Evolutionary conservation across 106 monocot genomes (phyloP), one percentile per base, ranked within the genome.

Genomic region (Dendrobium officinale): DNA sequence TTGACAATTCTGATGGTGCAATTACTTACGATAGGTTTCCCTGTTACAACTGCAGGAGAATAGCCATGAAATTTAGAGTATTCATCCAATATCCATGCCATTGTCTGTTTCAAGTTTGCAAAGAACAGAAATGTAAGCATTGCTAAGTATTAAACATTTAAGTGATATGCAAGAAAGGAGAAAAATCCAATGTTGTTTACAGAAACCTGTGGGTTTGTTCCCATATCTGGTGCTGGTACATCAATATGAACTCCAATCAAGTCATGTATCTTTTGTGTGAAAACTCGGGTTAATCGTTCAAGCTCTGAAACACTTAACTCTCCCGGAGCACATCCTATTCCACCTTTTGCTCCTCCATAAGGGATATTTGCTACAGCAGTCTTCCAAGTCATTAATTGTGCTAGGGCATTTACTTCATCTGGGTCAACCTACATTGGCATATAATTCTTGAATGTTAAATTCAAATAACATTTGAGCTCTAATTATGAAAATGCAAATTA

Each of bases 221-320:
- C 96, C 96, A 96, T 96, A 86, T 96, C 96, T 3, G 93, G 96
- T 70, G 95, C 93, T 20, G 93, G 93, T 75, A 96, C 96, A 87
- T 96, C 93, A 29, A 82, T 90, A 72, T 93, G 91, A 83, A 93
- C 77, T 66, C 96, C 96, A 81, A 96, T 96, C 16, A 93, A 82
- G 83, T 96, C 96, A 86, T 96, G 96, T 82, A 96, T 90, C 88
- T 96, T 96, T 74, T 96, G 96, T 17, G 96, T 96, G 75, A 96
- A 96, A 83, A 93, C 90, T 47, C 96, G 77, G 11, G 96, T 93
- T 47, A 96, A 88, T 24, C 96, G 61, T 83, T 96, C 96, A 11
- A 96, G 93, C 78, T 96, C 96, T 54, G 93, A 86, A n/a, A 79
- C 64, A 73, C 96, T 96, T 48, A 96, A 67, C 59, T 93, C 93